Evolutionary conservation across 257 asterid species (phyloP), one percentile per base, ranked within the genome.

Genomic region (Asclepias syriaca): DNA sequence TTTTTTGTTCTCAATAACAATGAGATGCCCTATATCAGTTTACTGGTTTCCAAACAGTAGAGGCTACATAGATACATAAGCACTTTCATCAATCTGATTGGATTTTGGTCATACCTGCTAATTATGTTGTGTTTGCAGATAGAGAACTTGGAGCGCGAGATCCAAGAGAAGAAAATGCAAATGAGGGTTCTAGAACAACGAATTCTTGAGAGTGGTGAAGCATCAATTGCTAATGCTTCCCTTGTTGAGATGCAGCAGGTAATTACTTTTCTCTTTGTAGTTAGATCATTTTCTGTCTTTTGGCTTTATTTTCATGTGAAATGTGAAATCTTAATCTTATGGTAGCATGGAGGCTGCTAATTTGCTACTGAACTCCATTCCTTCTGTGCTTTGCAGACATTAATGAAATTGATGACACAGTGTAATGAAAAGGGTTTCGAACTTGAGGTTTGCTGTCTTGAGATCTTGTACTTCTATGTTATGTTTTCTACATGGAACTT

Each of bases 241-340:
- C 77, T 89, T 65, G 88, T 83, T 76, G 97, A 95, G 86, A 86
- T 89, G 97, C 97, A 95, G 82, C 96, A 95, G 99, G 99, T 95
- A 65, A 58, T 60, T 61, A 66, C 58, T 45, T 70, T 77, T 75
- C 59, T 61, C 61, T 63, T 60, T 13, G 21, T 45, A 19, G 1
- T 32, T 40, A n/a, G 8, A 64, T 13, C 10, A 9, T n/a, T 15
- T 37, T 49, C 53, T 16, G n/a, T 59, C 34, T 46, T 29, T 61
- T 59, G 37, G 69, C 40, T 45, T 46, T 45, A 75, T 79, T 67
- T 80, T 65, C 54, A 54, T 4, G 67, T 24, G 70, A 51, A 19
- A 55, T 74, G 27, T n/a, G 51, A 68, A 4, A 32, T 51, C 45
- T 48, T 68, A 27, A 75, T 9, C 12, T 70, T 5, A 12, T 57